Evolutionary conservation across 192 early-diverging fungal genomes (phyloP).

Genomic region (Pilaira anomala): DNA sequence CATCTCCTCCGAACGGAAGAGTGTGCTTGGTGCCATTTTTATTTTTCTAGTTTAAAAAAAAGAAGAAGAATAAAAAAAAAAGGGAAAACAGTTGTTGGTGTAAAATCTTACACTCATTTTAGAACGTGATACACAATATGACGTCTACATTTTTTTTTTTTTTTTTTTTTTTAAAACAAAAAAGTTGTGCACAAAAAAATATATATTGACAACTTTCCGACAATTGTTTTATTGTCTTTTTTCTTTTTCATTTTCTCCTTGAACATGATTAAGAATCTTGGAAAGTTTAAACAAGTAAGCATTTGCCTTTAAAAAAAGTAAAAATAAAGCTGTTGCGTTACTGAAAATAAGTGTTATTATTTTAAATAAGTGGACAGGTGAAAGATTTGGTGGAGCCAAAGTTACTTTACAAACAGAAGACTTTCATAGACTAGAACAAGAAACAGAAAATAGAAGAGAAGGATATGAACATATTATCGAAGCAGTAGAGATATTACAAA

Average conservation of each 20-base stretch:
- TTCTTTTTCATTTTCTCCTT: neutral
- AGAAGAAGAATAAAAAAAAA: no score
- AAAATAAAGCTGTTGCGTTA: no score
- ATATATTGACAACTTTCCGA: conserved; percentile 3
- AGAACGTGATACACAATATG: no score
- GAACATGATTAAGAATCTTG: conserved; percentile 58
- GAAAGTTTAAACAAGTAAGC: conserved; percentile 65
- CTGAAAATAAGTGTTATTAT: neutral
- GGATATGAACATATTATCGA: conserved; percentile 63
- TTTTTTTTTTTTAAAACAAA: no score
- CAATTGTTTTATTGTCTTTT: neutral
- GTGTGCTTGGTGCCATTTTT: conserved; percentile 45
- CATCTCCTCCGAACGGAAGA: conserved; percentile 96
- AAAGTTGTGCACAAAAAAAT: no score
- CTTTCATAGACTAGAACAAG: conserved; percentile 72
- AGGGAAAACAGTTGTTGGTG: neutral
- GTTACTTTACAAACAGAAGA: conserved; percentile 77
- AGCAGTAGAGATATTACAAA: conserved; percentile 46
- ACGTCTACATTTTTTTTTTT: no score
- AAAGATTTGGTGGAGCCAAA: conserved; percentile 68
- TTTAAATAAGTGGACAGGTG: conserved; percentile 70
- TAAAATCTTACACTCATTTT: no score
- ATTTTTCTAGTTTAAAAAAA: no score
- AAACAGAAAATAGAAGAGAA: conserved; percentile 63
- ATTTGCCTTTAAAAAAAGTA: neutral